Base-by-base conservation (phyloP, 441 rosid genomes). In the Erodium texanum region DNA sequence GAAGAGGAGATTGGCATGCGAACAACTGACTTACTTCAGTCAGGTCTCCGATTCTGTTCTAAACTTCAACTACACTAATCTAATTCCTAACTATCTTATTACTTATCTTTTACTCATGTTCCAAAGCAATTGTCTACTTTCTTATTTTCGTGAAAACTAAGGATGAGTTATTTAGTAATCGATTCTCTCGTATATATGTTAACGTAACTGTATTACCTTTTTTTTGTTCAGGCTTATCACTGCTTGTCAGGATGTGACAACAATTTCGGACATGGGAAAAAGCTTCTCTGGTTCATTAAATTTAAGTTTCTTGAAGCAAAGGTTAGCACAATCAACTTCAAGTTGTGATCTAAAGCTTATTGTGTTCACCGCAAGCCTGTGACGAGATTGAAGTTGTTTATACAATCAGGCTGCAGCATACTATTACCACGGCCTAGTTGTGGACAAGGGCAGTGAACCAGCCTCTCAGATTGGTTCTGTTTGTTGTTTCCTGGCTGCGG, bases 281-380 rank as follows among this genome's bases (percentile, higher is more conserved):
- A 93, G 85, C 96, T 84, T 65, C 79, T 80, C 73, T 79, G 84
- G 79, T 91, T 91, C 81, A 85, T 87, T 79, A 88, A 85, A 75
- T 86, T 96, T 93, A 93, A 91, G 77, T 88, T 83, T 81, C 89
- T 91, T 7, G 96, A 91, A 88, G 83, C 99, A 69, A 93, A 93
- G 92, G 99, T 90, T 69, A 66, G 36, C 20, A 3, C 67, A 16
- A 12, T 19, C 23, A 19, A 66, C 65, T 54, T 32, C 8, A 24
- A 32, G 2, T 15, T 29, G 23, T 27, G 61, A 36, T 52, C 59
- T 32, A 7, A n/a, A 27, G 19, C 6, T 36, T 3, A 27, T 41
- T 45, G 19, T 36, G 32, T 11, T 34, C 34, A 24, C 66, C 56
- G 43, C 18, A 27, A 59, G 11, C 0, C 52, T 41, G 38, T 14